Conservation (phyloP, 345 rosid species). For the Aurinia saxatilis region DNA sequence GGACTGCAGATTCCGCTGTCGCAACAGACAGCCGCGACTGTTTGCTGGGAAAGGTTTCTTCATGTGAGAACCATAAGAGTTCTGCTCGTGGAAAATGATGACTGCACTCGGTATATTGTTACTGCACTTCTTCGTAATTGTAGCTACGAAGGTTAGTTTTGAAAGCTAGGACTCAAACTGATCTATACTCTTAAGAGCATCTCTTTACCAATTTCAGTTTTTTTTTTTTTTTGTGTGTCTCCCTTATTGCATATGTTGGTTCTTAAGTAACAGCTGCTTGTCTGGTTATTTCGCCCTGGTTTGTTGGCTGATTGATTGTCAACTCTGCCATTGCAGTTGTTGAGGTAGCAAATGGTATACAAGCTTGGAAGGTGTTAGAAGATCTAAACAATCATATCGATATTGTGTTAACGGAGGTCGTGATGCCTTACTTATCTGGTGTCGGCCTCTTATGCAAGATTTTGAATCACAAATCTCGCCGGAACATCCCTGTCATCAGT, state of each 20-base stretch:
- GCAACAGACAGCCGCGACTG: conserved; percentile 37
- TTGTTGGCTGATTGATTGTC: background rate
- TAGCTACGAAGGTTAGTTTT: conserved; percentile 62
- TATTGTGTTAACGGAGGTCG: conserved; percentile 70
- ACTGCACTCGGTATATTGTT: conserved; percentile 73
- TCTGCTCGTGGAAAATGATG: conserved; percentile 72
- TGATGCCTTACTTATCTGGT: conserved; percentile 71
- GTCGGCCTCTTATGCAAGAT: conserved; percentile 71
- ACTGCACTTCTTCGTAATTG: conserved; percentile 80
- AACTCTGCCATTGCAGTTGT: conserved; percentile 36
- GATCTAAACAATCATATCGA: conserved; percentile 59
- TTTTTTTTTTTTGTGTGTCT: background rate
- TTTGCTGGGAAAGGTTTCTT: conserved; percentile 79
- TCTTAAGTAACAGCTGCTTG: background rate
- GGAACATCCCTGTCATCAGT: conserved; percentile 77
- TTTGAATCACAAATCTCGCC: conserved; percentile 54
- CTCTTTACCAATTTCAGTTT: conserved; percentile 16
- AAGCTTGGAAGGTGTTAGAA: conserved; percentile 78
- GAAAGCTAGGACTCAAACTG: background rate
- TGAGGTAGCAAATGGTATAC: conserved; percentile 61
- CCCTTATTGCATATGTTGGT: background rate
- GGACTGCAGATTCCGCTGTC: conserved; percentile 37
- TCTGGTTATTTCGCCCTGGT: background rate
- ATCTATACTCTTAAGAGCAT: background rate
- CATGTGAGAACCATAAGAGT: conserved; percentile 57